Percentiles rank a stretch among this genome's conserved stretches.
Conservation (phyloP, 257 asterid species). For the Primulina eburnea region DNA sequence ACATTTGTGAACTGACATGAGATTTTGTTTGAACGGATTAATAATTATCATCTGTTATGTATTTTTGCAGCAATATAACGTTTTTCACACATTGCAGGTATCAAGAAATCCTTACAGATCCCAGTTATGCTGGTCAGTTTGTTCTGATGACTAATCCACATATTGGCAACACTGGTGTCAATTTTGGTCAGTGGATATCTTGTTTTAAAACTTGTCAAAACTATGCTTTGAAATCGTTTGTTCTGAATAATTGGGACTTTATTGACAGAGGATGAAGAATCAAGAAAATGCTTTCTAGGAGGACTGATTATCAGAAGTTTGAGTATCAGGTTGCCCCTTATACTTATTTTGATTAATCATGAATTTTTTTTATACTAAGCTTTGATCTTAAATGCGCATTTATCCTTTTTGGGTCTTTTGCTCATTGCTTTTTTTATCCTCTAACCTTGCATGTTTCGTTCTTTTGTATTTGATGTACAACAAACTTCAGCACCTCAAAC, state of each 20-base stretch:
- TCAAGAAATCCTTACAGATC: conserved; percentile 94
- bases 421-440: conserved; percentile 14
- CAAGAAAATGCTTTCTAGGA: conserved; percentile 76
- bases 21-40: neutral
- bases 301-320: conserved; percentile 88
- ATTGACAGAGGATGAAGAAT: conserved; percentile 78
- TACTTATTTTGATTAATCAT: neutral
- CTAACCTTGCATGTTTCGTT: conserved; percentile 2
- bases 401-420: neutral
- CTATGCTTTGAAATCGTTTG: conserved; percentile 12
- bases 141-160: conserved; percentile 96
- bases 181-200: conserved; percentile 57
- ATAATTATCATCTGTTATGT: neutral
- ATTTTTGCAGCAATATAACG: neutral
- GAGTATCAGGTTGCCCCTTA: conserved; percentile 65
- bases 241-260: conserved; percentile 20
- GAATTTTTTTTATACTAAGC: neutral
- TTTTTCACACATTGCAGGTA: conserved; percentile 48
- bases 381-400: neutral
- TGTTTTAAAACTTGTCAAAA: conserved; percentile 9
- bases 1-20: neutral
- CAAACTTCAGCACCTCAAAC: conserved; percentile 68
- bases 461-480: conserved; percentile 17
- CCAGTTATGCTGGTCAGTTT: conserved; percentile 97
- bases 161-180: conserved; percentile 91